These are phyloP conservation scores for Neonectria coccinea DNA, from an alignment of 2,329 filamentous ascomycete species.

Conservation along the genomic window DNA sequence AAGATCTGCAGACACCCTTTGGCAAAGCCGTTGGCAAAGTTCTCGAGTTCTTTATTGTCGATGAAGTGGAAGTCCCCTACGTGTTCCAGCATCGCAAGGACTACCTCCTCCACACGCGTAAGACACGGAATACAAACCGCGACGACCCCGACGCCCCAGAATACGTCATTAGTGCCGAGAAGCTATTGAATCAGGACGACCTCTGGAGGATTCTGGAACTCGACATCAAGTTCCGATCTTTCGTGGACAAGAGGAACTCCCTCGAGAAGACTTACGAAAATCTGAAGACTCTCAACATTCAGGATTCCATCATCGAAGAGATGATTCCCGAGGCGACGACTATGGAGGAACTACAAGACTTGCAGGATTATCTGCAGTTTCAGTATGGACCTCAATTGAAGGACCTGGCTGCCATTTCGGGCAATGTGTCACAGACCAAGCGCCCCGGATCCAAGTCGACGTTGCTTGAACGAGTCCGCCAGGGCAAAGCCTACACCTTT, in stretches of 20 bases:
- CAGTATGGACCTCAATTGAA: conserved; percentile 87
- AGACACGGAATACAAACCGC: conserved; percentile 69
- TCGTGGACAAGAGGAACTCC: conserved; percentile 90
- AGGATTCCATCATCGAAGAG: conserved; percentile 82
- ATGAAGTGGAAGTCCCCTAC: conserved; percentile 95
- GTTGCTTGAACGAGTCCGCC: conserved; percentile 85
- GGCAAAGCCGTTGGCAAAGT: conserved; percentile 91
- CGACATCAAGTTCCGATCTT: conserved; percentile 93
- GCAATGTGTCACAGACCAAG: conserved; percentile 74
- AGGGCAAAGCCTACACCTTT: conserved; percentile 81
- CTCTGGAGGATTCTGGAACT: conserved; percentile 95
- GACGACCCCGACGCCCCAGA: conserved; percentile 78
- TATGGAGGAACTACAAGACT: conserved; percentile 95
- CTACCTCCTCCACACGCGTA: conserved; percentile 91
- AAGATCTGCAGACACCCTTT: conserved; percentile 83
- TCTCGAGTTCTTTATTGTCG: conserved; percentile 92
- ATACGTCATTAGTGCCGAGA: conserved; percentile 82
- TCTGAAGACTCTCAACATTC: conserved; percentile 71
- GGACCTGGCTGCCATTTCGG: conserved; percentile 76
- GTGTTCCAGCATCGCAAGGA: conserved; percentile 99
- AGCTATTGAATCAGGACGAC: conserved; percentile 91
- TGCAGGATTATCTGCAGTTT: conserved; percentile 97
- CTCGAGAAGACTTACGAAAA: conserved; percentile 84
- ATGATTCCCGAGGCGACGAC: conserved; percentile 83
- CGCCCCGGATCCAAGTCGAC: conserved; percentile 86